These are phyloP conservation scores for Irpex sp. DNA, from an alignment of 1,284 basidiomycete genomes.

Conservation along the genomic window DNA sequence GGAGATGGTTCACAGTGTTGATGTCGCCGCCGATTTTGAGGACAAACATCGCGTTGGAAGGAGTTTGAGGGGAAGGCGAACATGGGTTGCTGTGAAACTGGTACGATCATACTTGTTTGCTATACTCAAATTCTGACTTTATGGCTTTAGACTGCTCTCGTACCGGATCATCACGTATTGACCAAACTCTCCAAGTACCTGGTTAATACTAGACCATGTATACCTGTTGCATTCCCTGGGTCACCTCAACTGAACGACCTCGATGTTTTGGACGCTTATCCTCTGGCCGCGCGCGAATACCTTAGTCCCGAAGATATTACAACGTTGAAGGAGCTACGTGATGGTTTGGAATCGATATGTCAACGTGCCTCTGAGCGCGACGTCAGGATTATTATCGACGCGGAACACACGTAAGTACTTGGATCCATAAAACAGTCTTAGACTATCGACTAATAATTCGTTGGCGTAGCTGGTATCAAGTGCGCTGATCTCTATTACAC, in stretches of 20 bases:
- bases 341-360: slow-evolving; percentile 55
- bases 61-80: slow-evolving; percentile 53
- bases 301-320: background rate
- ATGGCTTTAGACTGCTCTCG: slow-evolving; percentile 59
- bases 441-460: background rate
- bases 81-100: slow-evolving; percentile 88
- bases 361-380: slow-evolving; percentile 64
- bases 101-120: slow-evolving; percentile 46
- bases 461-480: slow-evolving; percentile 71
- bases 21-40: slow-evolving; percentile 86
- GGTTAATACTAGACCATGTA: slow-evolving; percentile 42
- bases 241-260: slow-evolving; percentile 59
- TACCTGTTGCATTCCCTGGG: slow-evolving; percentile 72
- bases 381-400: slow-evolving; percentile 82
- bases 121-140: slow-evolving; percentile 7
- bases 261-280: slow-evolving; percentile 46
- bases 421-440: background rate
- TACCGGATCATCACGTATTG: slow-evolving; percentile 65
- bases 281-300: background rate
- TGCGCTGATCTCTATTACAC: slow-evolving; percentile 22
- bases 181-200: slow-evolving; percentile 65
- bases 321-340: slow-evolving; percentile 1
- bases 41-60: slow-evolving; percentile 51
- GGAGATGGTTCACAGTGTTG: slow-evolving; percentile 81
- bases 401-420: slow-evolving; percentile 74